A percentile compares a stretch with the other conserved stretches of the same genome.
phyloP scores from a whole-genome alignment of 2,329 filamentous ascomycete species.

The Pseudopyricularia cyperi region DNA sequence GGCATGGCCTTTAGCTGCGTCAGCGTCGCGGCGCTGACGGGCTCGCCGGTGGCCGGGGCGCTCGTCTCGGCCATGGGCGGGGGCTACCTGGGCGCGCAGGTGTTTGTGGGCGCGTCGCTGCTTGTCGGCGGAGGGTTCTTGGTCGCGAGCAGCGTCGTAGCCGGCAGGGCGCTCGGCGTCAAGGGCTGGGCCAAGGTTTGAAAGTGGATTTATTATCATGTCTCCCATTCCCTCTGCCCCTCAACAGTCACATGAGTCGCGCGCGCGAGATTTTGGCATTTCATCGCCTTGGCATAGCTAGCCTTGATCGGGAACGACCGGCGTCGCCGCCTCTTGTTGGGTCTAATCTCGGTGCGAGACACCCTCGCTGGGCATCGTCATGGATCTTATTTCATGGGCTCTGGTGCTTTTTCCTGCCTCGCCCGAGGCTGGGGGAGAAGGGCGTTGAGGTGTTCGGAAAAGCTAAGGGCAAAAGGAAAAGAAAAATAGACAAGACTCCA shows the following conservation, averaged over 20 bases:
- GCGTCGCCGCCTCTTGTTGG: neutral
- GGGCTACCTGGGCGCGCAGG: slow-evolving; percentile 32
- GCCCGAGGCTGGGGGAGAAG: too few relatives aligned
- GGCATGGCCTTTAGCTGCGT: slow-evolving; percentile 46
- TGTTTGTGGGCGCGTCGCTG: slow-evolving; percentile 30
- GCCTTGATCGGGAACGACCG: neutral
- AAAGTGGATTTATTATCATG: neutral
- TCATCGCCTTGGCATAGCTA: neutral
- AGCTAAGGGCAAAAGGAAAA: neutral
- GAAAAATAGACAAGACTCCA: neutral
- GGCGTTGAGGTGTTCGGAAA: neutral
- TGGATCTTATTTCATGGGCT: neutral
- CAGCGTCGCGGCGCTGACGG: slow-evolving; percentile 38
- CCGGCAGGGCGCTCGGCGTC: slow-evolving; percentile 22
- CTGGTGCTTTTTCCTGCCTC: neutral
- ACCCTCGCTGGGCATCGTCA: neutral
- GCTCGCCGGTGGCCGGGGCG: slow-evolving; percentile 36
- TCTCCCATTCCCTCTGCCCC: too few relatives aligned
- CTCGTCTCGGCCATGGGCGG: slow-evolving; percentile 28
- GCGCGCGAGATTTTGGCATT: neutral
- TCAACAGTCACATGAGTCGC: too few relatives aligned
- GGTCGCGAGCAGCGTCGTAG: slow-evolving; percentile 21
- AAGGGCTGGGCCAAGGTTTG: slow-evolving; percentile 26
- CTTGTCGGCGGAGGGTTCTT: slow-evolving; percentile 27
- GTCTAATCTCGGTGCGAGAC: neutral